phyloP scores from a whole-genome alignment of 257 asterid genomes.

The Fraxinus anomala region DNA sequence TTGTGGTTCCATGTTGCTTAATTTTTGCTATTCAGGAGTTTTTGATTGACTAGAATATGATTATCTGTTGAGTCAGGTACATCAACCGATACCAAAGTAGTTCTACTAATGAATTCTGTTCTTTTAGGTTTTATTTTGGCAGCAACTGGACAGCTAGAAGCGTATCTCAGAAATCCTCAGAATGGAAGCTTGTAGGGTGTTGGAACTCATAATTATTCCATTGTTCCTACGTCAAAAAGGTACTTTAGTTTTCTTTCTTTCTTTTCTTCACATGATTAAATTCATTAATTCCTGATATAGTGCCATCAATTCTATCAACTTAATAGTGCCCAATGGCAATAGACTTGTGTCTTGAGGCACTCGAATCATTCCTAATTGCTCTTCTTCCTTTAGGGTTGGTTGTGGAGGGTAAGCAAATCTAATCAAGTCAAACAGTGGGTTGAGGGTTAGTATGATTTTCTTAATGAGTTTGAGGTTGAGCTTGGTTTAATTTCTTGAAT shows the following conservation, averaged over 20 bases:
- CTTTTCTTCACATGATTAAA: background rate
- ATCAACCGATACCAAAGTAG: background rate
- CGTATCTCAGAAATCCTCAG: slow-evolving; percentile 48
- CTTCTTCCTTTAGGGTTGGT: too few relatives aligned
- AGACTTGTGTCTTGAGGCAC: background rate
- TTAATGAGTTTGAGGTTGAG: too few relatives aligned
- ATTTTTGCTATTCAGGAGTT: background rate
- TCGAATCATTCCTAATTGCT: background rate
- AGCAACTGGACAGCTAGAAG: slow-evolving; percentile 47
- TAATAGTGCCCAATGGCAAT: background rate
- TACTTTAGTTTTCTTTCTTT: background rate
- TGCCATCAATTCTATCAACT: background rate
- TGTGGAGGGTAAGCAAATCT: too few relatives aligned
- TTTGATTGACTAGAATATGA: background rate
- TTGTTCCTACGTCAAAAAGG: background rate
- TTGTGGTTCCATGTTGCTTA: slow-evolving; percentile 1
- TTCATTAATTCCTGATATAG: background rate
- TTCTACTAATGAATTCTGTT: slow-evolving; percentile 6
- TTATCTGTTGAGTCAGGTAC: background rate
- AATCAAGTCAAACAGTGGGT: background rate
- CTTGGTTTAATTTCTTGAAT: too few relatives aligned
- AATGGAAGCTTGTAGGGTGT: slow-evolving; percentile 52
- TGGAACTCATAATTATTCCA: background rate
- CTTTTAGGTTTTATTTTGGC: slow-evolving; percentile 61
- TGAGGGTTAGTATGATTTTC: background rate